Conservation (phyloP, 345 rosid genomes). For the Bruguiera gymnorhiza region DNA sequence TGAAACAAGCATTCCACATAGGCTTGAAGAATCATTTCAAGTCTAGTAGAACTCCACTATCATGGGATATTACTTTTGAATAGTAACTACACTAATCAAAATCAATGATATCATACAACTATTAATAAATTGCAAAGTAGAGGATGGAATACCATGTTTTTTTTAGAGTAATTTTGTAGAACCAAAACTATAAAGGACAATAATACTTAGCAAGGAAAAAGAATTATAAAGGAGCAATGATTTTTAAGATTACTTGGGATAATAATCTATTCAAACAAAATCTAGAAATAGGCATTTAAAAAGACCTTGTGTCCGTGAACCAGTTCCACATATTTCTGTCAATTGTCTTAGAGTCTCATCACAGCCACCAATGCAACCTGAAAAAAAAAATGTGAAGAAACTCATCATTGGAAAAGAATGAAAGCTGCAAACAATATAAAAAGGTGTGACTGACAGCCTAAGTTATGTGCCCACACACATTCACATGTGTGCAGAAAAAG, state of each 20-base stretch:
- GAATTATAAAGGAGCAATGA: neutral
- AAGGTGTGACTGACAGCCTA: neutral
- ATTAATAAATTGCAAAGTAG: too few relatives aligned
- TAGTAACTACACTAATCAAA: too few relatives aligned
- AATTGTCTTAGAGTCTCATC: conserved; percentile 73
- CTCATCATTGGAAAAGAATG: conserved; percentile 3
- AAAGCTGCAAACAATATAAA: neutral
- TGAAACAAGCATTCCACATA: too few relatives aligned
- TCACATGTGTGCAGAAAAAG: too few relatives aligned
- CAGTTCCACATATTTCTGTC: conserved; percentile 91
- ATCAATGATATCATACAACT: too few relatives aligned
- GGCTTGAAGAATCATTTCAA: too few relatives aligned
- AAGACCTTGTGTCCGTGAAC: conserved; percentile 79
- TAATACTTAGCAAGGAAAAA: neutral
- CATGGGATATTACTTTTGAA: too few relatives aligned
- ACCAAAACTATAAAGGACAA: neutral
- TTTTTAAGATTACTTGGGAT: neutral
- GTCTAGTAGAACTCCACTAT: too few relatives aligned
- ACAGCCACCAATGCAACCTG: conserved; percentile 96
- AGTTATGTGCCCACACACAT: too few relatives aligned
- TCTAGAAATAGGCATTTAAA: neutral
- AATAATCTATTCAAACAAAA: neutral
- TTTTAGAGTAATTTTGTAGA: too few relatives aligned
- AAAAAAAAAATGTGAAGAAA: conserved; percentile 12
- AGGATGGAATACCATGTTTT: too few relatives aligned